Evolutionary conservation across 1,284 basidiomycete genomes (phyloP).

Genomic region (Trametes polyzona): DNA sequence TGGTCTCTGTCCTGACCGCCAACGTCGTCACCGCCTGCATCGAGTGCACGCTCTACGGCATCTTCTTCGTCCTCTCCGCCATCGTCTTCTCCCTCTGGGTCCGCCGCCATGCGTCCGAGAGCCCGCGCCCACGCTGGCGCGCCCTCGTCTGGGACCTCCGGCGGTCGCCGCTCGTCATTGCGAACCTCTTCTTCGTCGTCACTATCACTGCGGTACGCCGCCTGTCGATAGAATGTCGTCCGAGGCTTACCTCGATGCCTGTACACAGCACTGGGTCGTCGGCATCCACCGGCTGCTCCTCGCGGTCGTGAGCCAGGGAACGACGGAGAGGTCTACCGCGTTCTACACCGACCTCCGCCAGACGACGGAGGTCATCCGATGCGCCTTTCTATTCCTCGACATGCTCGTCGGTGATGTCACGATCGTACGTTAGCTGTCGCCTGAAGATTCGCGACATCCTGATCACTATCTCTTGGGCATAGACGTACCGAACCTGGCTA

Average conservation of each 20-base stretch:
- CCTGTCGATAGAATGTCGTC: neutral
- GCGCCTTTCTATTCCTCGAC: slow-evolving; percentile 1
- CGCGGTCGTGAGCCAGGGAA: slow-evolving; percentile 1
- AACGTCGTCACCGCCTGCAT: neutral
- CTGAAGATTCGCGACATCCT: neutral
- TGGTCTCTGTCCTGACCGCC: slow-evolving; percentile 1
- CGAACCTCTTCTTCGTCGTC: neutral
- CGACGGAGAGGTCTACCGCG: neutral
- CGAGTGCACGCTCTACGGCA: neutral
- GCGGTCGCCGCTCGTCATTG: neutral
- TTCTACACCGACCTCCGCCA: slow-evolving; percentile 3
- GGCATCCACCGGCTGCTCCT: neutral
- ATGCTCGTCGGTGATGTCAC: slow-evolving; percentile 4
- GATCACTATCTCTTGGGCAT: neutral
- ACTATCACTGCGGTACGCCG: neutral
- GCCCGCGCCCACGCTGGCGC: neutral
- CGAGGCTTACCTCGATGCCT: neutral
- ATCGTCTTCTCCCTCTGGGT: neutral
- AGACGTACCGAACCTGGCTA: slow-evolving; percentile 14
- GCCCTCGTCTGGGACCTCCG: neutral
- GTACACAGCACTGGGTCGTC: slow-evolving; percentile 12
- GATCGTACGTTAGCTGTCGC: neutral
- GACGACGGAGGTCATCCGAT: slow-evolving; percentile 1
- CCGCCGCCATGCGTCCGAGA: neutral
- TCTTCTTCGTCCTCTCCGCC: neutral